phyloP scores from a whole-genome alignment of 805 yeast species.

The Crinitomyces ghanaensis region DNA sequence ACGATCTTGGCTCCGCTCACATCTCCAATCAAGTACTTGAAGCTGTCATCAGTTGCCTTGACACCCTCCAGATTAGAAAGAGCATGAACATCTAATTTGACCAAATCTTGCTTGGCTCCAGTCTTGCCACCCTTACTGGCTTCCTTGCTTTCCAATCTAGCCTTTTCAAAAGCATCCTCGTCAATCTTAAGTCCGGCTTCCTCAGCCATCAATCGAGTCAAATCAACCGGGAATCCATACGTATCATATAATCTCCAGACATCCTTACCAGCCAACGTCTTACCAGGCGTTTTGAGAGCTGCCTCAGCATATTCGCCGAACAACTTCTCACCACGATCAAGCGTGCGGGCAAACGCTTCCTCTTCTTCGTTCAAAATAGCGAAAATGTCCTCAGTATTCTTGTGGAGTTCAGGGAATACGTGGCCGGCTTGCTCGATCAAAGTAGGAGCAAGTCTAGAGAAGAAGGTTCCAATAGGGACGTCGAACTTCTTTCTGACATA shows the following conservation, averaged over 20 bases:
- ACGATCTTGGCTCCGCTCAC: constrained; percentile 50
- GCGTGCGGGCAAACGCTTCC: constrained; percentile 84
- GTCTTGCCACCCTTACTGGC: constrained; percentile 87
- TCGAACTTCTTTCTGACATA: constrained; percentile 93
- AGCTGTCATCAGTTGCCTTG: constrained; percentile 62
- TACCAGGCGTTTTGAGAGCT: constrained; percentile 65
- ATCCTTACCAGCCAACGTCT: constrained; percentile 78
- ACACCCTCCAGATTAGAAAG: constrained; percentile 53
- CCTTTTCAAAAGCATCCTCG: constrained; percentile 83
- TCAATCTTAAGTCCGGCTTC: constrained; percentile 91
- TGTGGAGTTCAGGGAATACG: constrained; percentile 83
- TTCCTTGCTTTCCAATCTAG: constrained; percentile 79
- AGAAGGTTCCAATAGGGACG: constrained; percentile 90
- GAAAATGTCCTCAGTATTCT: constrained; percentile 59
- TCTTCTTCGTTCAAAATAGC: constrained; percentile 96
- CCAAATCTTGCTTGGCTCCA: constrained; percentile 39
- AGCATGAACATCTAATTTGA: constrained; percentile 88
- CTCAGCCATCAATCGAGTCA: constrained; percentile 97
- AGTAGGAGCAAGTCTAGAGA: constrained; percentile 85
- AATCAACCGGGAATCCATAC: constrained; percentile 97
- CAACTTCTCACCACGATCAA: constrained; percentile 95
- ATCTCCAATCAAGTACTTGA: constrained; percentile 63
- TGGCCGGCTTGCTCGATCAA: constrained; percentile 77
- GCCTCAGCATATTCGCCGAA: constrained; percentile 85
- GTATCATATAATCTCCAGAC: constrained; percentile 99